A percentile compares a stretch with the other conserved stretches of the same genome.
phyloP scores from a whole-genome alignment of 1,139 yeast species.

The Hansenula lynferdii region DNA sequence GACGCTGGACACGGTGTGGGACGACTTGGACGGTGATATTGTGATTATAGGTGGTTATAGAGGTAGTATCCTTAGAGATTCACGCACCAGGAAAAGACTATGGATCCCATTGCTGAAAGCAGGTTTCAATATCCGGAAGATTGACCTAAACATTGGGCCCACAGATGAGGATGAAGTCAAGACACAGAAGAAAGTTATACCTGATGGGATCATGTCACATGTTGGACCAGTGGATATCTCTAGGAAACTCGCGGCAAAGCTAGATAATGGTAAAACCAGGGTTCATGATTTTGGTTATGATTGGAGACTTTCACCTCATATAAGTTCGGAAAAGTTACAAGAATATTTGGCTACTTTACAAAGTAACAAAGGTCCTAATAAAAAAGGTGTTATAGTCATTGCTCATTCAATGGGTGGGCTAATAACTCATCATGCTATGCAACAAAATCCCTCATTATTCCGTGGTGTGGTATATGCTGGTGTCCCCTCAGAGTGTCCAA shows the following conservation, averaged over 20 bases:
- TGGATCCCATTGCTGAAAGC: conserved; percentile 93
- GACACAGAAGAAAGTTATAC: conserved; percentile 47
- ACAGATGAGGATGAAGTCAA: conserved; percentile 53
- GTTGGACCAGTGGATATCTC: conserved; percentile 87
- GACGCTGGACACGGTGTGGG: conserved; percentile 32
- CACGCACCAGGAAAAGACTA: conserved; percentile 56
- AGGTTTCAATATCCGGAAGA: conserved; percentile 68
- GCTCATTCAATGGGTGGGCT: conserved; percentile 96
- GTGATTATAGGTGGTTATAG: conserved; percentile 84
- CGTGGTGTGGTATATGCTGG: conserved; percentile 80
- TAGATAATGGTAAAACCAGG: conserved; percentile 56
- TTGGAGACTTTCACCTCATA: conserved; percentile 76
- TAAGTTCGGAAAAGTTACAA: conserved; percentile 44
- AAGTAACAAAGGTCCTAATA: conserved; percentile 27
- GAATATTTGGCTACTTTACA: conserved; percentile 40
- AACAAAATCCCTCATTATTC: conserved; percentile 58
- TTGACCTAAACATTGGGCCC: conserved; percentile 71
- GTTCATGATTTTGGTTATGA: conserved; percentile 83
- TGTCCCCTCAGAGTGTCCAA: conserved; percentile 78
- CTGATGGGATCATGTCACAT: conserved; percentile 77
- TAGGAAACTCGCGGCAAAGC: conserved; percentile 49
- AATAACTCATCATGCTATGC: conserved; percentile 75
- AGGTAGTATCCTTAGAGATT: conserved; percentile 71
- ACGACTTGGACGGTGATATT: conserved; percentile 66
- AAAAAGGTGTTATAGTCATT: conserved; percentile 58